These are phyloP conservation scores for Sisymbrium irio DNA, from an alignment of 345 rosid genomes.

Conservation along the genomic window DNA sequence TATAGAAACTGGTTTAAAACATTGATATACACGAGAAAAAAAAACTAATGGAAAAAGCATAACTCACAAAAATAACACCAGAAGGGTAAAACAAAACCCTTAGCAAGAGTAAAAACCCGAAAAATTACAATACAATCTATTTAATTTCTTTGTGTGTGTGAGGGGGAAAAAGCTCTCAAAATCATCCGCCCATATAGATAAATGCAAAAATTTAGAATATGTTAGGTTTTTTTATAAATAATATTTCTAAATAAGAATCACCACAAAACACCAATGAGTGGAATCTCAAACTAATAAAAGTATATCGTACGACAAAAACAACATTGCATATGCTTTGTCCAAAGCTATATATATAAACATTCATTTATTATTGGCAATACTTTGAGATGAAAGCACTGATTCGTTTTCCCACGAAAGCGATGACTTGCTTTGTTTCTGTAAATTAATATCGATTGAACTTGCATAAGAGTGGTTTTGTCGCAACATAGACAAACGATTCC, in stretches of 20 bases:
- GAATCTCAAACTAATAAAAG: neutral
- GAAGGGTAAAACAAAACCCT: neutral
- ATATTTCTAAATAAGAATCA: neutral
- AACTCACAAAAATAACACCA: neutral
- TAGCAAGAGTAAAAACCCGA: neutral
- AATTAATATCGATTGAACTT: constrained; percentile 12
- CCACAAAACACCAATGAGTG: neutral
- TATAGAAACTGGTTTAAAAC: neutral
- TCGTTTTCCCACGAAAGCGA: constrained; percentile 8
- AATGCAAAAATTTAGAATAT: too few relatives aligned
- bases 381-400: constrained; percentile 21
- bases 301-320: constrained; percentile 5
- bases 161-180: too few relatives aligned
- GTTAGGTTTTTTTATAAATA: neutral
- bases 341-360: neutral
- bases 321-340: constrained; percentile 21
- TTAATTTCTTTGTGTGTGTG: too few relatives aligned
- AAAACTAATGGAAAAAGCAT: too few relatives aligned
- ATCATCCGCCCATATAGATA: too few relatives aligned
- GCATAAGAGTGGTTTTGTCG: constrained; percentile 28
- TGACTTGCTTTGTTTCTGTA: constrained; percentile 9
- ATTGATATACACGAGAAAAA: too few relatives aligned
- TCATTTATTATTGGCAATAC: neutral
- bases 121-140: neutral
- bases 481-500: constrained; percentile 15